Evolutionary conservation across 192 early-diverging fungal species (phyloP).

Genomic region (Funneliformis geosporum): DNA sequence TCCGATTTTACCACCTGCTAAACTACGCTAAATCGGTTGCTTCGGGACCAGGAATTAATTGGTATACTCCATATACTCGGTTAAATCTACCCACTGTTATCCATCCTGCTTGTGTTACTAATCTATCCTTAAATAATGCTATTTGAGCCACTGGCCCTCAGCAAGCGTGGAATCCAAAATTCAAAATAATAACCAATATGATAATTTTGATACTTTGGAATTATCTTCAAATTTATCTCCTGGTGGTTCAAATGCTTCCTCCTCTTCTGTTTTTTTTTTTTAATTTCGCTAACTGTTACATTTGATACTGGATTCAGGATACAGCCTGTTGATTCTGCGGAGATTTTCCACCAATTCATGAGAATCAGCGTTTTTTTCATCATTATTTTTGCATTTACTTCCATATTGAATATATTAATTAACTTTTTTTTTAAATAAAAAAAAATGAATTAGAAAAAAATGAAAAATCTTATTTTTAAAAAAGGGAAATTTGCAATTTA

Average conservation of each 20-base stretch:
- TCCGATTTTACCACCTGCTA: slow-evolving; percentile 47
- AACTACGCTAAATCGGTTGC: slow-evolving; percentile 53
- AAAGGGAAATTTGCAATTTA: too few species aligned
- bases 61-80: slow-evolving; percentile 57
- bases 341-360: too few species aligned
- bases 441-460: neutral
- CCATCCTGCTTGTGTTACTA: slow-evolving; percentile 50
- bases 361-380: too few species aligned
- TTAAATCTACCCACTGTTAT: slow-evolving; percentile 52
- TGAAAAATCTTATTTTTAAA: too few species aligned
- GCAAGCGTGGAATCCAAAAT: slow-evolving; percentile 54
- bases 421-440: too few species aligned
- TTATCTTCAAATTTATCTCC: slow-evolving; percentile 41
- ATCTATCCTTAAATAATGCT: slow-evolving; percentile 47
- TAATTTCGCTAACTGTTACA: too few species aligned
- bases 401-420: too few species aligned
- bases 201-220: slow-evolving; percentile 44
- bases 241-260: neutral
- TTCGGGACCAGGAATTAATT: slow-evolving; percentile 59
- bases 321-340: too few species aligned
- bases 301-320: too few species aligned
- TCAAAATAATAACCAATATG: slow-evolving; percentile 41
- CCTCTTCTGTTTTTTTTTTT: neutral
- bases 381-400: too few species aligned
- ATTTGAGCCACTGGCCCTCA: slow-evolving; percentile 61